A percentile compares a stretch with the other conserved stretches of the same genome.
These are phyloP conservation scores for Russula sp. DNA, from an alignment of 768 basidiomycete species.

Conservation along the genomic window DNA sequence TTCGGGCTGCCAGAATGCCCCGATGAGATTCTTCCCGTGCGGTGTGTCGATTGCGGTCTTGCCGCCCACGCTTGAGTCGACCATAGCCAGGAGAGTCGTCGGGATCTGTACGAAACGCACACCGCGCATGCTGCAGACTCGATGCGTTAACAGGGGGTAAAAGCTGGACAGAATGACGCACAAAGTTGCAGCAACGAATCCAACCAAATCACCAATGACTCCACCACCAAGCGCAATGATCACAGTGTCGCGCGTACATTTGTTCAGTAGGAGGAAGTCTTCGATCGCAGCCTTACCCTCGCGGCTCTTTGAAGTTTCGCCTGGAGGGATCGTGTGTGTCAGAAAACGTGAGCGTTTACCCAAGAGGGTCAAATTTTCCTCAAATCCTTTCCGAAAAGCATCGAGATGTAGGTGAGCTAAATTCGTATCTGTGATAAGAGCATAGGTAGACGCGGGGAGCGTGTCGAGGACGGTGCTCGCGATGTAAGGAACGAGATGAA, in stretches of 20 bases:
- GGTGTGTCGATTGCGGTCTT: slow-evolving; percentile 99
- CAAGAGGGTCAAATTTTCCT: slow-evolving; percentile 30
- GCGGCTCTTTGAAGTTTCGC: slow-evolving; percentile 88
- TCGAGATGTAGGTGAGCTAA: slow-evolving; percentile 75
- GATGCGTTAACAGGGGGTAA: background rate
- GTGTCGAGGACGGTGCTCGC: slow-evolving; percentile 59
- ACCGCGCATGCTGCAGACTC: slow-evolving; percentile 78
- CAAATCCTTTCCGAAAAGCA: slow-evolving; percentile 61
- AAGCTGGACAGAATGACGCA: slow-evolving; percentile 35
- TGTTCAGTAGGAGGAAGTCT: slow-evolving; percentile 81
- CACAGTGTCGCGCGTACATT: slow-evolving; percentile 90
- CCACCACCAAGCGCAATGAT: slow-evolving; percentile 93
- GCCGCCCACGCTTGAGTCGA: slow-evolving; percentile 94
- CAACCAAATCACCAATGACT: slow-evolving; percentile 93
- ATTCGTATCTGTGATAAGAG: slow-evolving; percentile 88
- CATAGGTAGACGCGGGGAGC: slow-evolving; percentile 78
- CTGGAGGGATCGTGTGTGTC: slow-evolving; percentile 73
- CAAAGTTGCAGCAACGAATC: slow-evolving; percentile 97
- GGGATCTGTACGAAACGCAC: slow-evolving; percentile 94
- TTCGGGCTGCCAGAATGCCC: slow-evolving; percentile 96
- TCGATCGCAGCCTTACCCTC: slow-evolving; percentile 90
- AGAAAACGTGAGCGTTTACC: slow-evolving; percentile 53
- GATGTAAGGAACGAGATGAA: slow-evolving; percentile 57
- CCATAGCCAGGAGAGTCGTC: slow-evolving; percentile 95
- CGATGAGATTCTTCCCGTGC: slow-evolving; percentile 96